Conservation (phyloP, 345 rosid species). For the Physaria fendleri region DNA sequence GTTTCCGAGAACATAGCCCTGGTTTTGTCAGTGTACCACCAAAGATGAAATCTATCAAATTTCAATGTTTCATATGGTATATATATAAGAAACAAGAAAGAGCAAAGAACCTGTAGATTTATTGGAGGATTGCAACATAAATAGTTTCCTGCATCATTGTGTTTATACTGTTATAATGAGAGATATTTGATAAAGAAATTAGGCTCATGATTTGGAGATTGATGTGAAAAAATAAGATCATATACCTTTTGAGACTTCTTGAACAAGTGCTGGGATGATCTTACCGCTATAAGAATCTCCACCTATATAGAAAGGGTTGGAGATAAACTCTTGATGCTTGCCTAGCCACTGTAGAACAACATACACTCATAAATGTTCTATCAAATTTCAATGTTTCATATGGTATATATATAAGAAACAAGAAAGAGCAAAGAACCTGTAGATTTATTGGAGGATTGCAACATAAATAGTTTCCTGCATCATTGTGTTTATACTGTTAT, state of each 20-base stretch:
- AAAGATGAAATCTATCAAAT: not conserved
- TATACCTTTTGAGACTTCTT: slow-evolving; percentile 32
- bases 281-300: slow-evolving; percentile 71
- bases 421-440: slow-evolving; percentile 34
- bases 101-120: slow-evolving; percentile 44
- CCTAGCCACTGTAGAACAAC: slow-evolving; percentile 49
- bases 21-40: slow-evolving; percentile 8
- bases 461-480: slow-evolving; percentile 49
- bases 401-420: not conserved
- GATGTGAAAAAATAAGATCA: not conserved
- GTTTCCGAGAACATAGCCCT: slow-evolving; percentile 74
- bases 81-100: not conserved
- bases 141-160: slow-evolving; percentile 43
- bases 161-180: not conserved
- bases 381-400: not conserved
- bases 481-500: not conserved
- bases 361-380: not conserved
- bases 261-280: slow-evolving; percentile 45
- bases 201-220: not conserved
- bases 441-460: slow-evolving; percentile 38
- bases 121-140: slow-evolving; percentile 33
- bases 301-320: slow-evolving; percentile 46
- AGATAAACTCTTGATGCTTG: slow-evolving; percentile 44
- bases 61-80: not conserved
- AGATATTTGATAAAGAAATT: not conserved